Conservation (phyloP, 1,139 yeast genomes). For the Hansenula sp. region DNA sequence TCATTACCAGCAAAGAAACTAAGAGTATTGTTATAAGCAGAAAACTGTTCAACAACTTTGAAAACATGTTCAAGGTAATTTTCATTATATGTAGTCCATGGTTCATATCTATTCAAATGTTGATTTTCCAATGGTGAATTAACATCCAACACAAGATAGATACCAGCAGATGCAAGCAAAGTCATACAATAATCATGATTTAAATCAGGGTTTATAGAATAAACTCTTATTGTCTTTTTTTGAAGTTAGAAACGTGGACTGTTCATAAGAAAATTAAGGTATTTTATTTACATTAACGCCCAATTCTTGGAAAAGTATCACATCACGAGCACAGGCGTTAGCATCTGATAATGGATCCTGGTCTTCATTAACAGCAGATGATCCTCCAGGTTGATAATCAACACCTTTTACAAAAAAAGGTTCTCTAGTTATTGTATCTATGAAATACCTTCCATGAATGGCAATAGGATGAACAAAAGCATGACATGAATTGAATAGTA, state of each 20-base stretch:
- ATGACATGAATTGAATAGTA: background rate
- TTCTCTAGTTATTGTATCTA: slow-evolving; percentile 69
- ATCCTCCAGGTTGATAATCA: slow-evolving; percentile 90
- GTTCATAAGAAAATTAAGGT: slow-evolving; percentile 11
- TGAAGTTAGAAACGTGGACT: too few relatives aligned
- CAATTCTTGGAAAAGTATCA: slow-evolving; percentile 64
- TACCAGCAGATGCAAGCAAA: slow-evolving; percentile 84
- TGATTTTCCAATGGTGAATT: slow-evolving; percentile 79
- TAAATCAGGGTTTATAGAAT: slow-evolving; percentile 77
- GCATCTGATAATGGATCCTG: slow-evolving; percentile 75
- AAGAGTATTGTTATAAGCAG: slow-evolving; percentile 80
- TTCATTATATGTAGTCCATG: slow-evolving; percentile 75
- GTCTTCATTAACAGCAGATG: slow-evolving; percentile 52
- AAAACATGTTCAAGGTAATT: slow-evolving; percentile 73
- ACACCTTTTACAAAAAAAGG: slow-evolving; percentile 80
- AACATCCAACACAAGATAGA: slow-evolving; percentile 84
- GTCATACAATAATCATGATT: slow-evolving; percentile 93
- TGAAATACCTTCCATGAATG: slow-evolving; percentile 65
- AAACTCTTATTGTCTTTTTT: slow-evolving; percentile 78
- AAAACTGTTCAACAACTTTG: slow-evolving; percentile 76
- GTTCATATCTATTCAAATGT: slow-evolving; percentile 82
- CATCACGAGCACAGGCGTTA: slow-evolving; percentile 67
- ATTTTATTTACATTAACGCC: slow-evolving; percentile 55
- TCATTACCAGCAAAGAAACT: slow-evolving; percentile 97
- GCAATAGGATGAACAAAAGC: slow-evolving; percentile 53